These are phyloP conservation scores for Apiospora kogelbergensis DNA, from an alignment of 2,329 filamentous ascomycete species.

Conservation along the genomic window DNA sequence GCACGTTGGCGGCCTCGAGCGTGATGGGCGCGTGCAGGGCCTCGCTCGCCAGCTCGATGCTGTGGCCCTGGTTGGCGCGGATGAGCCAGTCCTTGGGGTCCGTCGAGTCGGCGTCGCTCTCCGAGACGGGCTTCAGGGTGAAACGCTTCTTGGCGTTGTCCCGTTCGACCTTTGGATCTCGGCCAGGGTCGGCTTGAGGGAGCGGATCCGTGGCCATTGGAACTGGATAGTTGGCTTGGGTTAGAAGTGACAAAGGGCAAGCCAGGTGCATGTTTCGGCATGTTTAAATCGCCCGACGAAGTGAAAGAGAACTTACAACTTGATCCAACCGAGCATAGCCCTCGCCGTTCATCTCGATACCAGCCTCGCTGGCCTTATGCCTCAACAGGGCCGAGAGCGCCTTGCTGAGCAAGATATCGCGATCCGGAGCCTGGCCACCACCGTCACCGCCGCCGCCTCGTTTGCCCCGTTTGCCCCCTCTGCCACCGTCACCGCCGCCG, in stretches of 20 bases:
- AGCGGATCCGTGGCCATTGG: constrained; percentile 59
- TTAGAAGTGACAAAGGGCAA: constrained; percentile 7
- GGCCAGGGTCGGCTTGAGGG: constrained; percentile 69
- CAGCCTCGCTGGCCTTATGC: constrained; percentile 57
- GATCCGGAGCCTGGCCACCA: constrained; percentile 25
- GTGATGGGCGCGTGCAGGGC: constrained; percentile 70
- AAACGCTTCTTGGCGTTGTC: constrained; percentile 92
- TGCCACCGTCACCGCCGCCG: constrained; percentile 27
- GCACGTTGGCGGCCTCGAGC: constrained; percentile 56
- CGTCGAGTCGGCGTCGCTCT: constrained; percentile 22
- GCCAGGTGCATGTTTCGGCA: not conserved
- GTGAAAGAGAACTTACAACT: constrained; percentile 49
- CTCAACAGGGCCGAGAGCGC: constrained; percentile 54
- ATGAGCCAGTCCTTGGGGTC: constrained; percentile 75
- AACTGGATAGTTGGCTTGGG: constrained; percentile 37
- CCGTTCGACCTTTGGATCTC: constrained; percentile 72
- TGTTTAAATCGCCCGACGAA: no score
- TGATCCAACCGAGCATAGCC: constrained; percentile 58
- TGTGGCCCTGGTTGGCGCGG: constrained; percentile 94
- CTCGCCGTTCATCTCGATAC: constrained; percentile 56
- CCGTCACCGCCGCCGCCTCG: constrained; percentile 28
- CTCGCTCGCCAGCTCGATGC: constrained; percentile 72
- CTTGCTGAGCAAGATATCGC: constrained; percentile 50
- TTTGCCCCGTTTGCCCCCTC: constrained; percentile 27
- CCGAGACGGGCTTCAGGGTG: constrained; percentile 62